Evolutionary conservation across 495 filamentous ascomycete species (phyloP).

Genomic region (Neurospora cerealis): DNA sequence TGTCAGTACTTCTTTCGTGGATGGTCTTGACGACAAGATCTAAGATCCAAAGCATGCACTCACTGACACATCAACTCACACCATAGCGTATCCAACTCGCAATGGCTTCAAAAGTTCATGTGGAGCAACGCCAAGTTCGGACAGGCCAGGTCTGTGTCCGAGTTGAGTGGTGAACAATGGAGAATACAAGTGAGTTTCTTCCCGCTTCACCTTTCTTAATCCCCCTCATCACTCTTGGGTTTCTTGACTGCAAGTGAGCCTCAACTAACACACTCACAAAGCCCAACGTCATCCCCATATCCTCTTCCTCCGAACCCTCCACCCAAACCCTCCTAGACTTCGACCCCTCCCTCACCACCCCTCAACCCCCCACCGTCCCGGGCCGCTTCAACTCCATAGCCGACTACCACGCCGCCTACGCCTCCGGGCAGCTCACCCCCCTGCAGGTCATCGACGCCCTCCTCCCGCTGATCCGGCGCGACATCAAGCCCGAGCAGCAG

Average conservation of each 20-base stretch:
- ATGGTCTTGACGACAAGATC: background rate
- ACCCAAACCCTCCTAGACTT: slow-evolving; percentile 18
- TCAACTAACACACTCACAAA: slow-evolving; percentile 5
- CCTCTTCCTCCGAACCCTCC: slow-evolving; percentile 1
- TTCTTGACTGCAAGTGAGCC: background rate
- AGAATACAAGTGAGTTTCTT: slow-evolving; percentile 41
- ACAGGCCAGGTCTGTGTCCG: slow-evolving; percentile 44
- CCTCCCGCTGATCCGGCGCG: slow-evolving; percentile 57
- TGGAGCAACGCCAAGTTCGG: slow-evolving; percentile 73
- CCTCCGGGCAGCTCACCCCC: slow-evolving; percentile 58
- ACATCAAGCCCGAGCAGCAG: slow-evolving; percentile 28
- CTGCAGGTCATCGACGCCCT: slow-evolving; percentile 57
- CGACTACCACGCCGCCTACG: slow-evolving; percentile 71
- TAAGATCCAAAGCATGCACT: background rate
- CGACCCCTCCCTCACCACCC: slow-evolving; percentile 24
- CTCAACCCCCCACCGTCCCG: slow-evolving; percentile 24
- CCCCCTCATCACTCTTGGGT: background rate
- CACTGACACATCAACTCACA: background rate
- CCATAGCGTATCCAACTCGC: slow-evolving; percentile 16
- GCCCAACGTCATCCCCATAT: slow-evolving; percentile 72
- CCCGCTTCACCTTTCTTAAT: background rate
- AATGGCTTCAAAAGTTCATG: slow-evolving; percentile 20
- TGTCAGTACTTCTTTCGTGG: slow-evolving; percentile 11
- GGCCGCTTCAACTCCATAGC: slow-evolving; percentile 54
- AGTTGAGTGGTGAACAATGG: slow-evolving; percentile 48